A percentile compares a stretch with the other conserved stretches of the same genome.
Evolutionary conservation across 2,329 filamentous ascomycete genomes (phyloP).

Genomic region (Macrophomina phaseolina): DNA sequence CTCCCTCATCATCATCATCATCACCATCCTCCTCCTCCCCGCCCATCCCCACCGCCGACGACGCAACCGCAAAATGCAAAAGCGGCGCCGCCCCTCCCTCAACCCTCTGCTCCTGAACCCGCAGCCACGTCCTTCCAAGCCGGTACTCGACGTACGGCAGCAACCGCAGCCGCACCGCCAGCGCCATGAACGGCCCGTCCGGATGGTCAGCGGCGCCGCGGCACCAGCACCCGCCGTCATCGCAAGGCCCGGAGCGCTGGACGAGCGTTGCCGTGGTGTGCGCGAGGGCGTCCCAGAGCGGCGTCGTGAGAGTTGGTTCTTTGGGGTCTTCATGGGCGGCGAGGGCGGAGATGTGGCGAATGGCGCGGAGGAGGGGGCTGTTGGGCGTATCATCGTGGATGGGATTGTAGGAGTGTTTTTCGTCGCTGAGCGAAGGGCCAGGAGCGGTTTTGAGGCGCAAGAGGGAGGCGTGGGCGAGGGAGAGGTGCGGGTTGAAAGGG

Average conservation of each 20-base stretch:
- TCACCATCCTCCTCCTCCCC: neutral
- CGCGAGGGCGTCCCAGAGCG: neutral
- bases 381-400: neutral
- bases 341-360: neutral
- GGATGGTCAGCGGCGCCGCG: slow-evolving; percentile 2
- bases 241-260: neutral
- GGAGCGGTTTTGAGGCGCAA: neutral
- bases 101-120: neutral
- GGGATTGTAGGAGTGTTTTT: no score
- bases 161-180: neutral
- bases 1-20: neutral
- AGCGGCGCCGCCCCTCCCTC: slow-evolving; percentile 33
- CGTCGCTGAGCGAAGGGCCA: neutral
- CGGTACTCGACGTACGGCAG: neutral
- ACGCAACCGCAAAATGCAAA: slow-evolving; percentile 2
- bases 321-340: neutral
- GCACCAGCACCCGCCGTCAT: neutral
- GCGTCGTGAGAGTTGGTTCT: neutral
- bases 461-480: slow-evolving; percentile 15
- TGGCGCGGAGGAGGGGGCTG: neutral
- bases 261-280: neutral
- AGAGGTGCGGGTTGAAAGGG: slow-evolving; percentile 10
- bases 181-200: neutral
- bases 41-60: neutral
- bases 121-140: neutral